These are phyloP conservation scores for Oryza punctata DNA, from an alignment of 176 grass and related monocot species.

Conservation along the genomic window DNA sequence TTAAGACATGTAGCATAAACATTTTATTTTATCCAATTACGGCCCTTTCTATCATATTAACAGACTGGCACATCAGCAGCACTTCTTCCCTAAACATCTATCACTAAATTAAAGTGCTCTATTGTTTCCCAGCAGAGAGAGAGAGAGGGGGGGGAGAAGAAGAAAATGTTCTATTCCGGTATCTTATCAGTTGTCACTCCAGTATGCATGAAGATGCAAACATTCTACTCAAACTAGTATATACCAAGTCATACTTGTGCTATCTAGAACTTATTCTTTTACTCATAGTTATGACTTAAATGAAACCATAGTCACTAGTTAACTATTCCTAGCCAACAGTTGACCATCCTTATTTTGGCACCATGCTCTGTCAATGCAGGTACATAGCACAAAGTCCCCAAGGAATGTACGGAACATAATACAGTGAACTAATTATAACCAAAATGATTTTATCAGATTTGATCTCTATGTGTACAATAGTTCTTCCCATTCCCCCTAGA, in stretches of 20 bases:
- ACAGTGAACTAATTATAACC: constrained; percentile 1
- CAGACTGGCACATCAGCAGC: background rate
- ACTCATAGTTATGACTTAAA: background rate
- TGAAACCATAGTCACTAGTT: background rate
- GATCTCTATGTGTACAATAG: background rate
- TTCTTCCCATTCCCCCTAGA: background rate
- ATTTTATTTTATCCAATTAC: background rate
- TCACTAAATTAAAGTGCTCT: background rate
- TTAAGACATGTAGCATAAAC: background rate
- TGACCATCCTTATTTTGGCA: background rate
- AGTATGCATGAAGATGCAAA: background rate
- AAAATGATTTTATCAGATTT: background rate
- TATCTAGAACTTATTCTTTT: background rate
- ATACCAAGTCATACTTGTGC: background rate
- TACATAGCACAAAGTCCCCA: background rate
- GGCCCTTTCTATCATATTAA: background rate
- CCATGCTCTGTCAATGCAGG: background rate
- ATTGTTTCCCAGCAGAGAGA: background rate
- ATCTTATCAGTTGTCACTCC: background rate
- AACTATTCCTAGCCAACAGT: background rate
- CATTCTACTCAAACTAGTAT: background rate
- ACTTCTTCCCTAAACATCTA: background rate
- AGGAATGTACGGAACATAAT: background rate
- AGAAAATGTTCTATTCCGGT: background rate
- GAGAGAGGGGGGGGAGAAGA: too few relatives aligned